Percentiles rank a stretch among this genome's conserved stretches.
Conservation (phyloP, 805 yeast genomes). For the Tetrapisispora namnaoensis region DNA sequence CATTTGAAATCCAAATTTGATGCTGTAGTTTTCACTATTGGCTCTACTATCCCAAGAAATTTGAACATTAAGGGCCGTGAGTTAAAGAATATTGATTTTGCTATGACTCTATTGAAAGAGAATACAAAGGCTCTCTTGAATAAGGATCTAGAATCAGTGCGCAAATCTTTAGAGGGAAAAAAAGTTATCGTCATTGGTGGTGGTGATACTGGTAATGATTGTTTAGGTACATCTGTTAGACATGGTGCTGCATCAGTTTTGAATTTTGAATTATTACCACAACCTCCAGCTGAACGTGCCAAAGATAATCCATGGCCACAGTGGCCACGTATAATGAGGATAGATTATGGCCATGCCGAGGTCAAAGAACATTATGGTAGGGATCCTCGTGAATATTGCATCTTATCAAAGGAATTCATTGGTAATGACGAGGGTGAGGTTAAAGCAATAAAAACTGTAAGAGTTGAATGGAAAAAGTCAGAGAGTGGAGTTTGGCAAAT, state of each 20-base stretch:
- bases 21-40: constrained; percentile 87
- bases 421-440: constrained; percentile 94
- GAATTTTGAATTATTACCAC: constrained; percentile 89
- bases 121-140: constrained; percentile 88
- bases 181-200: constrained; percentile 96
- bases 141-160: constrained; percentile 67
- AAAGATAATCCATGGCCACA: constrained; percentile 99
- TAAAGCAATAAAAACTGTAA: constrained; percentile 87
- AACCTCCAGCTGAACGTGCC: constrained; percentile 77
- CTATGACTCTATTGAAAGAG: constrained; percentile 81
- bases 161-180: constrained; percentile 67
- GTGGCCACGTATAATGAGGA: constrained; percentile 97
- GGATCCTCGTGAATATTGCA: constrained; percentile 96
- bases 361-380: constrained; percentile 90
- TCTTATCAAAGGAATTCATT: constrained; percentile 88
- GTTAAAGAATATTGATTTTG: constrained; percentile 80
- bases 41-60: constrained; percentile 95
- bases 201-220: constrained; percentile 99
- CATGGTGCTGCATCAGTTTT: constrained; percentile 93
- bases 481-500: constrained; percentile 97
- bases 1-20: constrained; percentile 57
- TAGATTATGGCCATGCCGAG: constrained; percentile 95
- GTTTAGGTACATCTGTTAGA: constrained; percentile 94
- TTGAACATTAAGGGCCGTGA: constrained; percentile 90
- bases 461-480: constrained; percentile 96